Evolutionary conservation across 495 filamentous ascomycete genomes (phyloP), one percentile per base, ranked within the genome.

Genomic region (Neurospora sp.): DNA sequence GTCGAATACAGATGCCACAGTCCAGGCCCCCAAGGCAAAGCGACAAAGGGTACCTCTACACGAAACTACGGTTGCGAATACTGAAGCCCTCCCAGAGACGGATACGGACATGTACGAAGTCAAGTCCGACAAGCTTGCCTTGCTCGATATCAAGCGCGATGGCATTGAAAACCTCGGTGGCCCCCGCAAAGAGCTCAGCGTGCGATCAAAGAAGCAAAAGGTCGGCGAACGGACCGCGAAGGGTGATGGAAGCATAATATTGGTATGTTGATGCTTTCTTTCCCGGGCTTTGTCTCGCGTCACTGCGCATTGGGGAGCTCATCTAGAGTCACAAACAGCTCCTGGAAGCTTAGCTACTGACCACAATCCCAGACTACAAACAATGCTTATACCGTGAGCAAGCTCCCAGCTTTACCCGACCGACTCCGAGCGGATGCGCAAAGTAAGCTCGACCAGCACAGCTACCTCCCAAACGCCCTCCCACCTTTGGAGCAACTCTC

Each of bases 351-450:
- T 40, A 27, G 41, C 38, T 72, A 69, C 78, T 83, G 62, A 80
- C 78, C 75, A 54, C 60, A 74, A 72, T 72, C 31, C 12, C 72
- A 97, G 94, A 95, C 94, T 20, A 91, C 90, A 79, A 98, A 93
- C 77, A 90, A 92, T 78, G 93, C 91, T 72, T 98, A 96, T 78
- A 90, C 88, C 40, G 94, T 98, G 41, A 92, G 92, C 72, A 92
- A 93, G 78, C 89, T 98, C 37, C 92, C 94, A 71, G 89, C 90
- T 44, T 84, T 96, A 27, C 94, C 95, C 54, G 89, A 94, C 73
- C 86, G 89, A 72, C 85, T 97, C 69, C 90, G 89, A 35, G 82
- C 85, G 41, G 86, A 89, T 72, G 82, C 84, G 44, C 85, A 87
- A 79, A 88, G 91, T 93, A 86, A 80, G 85, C 79, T 70, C 11